A percentile compares a stretch with the other conserved stretches of the same genome.
Conservation (phyloP, 2,329 filamentous ascomycete genomes). For the Monosporascus sp. region DNA sequence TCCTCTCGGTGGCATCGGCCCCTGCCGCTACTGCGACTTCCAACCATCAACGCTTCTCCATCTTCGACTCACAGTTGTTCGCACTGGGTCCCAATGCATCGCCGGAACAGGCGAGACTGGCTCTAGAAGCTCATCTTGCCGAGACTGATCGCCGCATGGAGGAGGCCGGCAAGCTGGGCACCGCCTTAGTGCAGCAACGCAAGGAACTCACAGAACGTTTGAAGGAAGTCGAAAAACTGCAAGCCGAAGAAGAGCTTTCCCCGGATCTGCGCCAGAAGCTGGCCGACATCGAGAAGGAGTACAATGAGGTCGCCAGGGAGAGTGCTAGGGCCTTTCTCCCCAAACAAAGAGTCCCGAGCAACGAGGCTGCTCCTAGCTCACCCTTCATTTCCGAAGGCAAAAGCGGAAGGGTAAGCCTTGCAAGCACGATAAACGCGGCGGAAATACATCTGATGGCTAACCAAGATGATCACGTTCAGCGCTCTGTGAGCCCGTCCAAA, state of each 20-base stretch:
- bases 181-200: constrained; percentile 79
- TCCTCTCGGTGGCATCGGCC: constrained; percentile 41
- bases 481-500: constrained; percentile 66
- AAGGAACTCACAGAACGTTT: constrained; percentile 76
- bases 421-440: background rate
- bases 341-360: constrained; percentile 74
- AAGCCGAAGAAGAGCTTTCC: constrained; percentile 71
- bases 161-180: constrained; percentile 81
- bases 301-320: constrained; percentile 87
- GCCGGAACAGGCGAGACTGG: constrained; percentile 79
- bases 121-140: constrained; percentile 82
- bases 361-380: constrained; percentile 49
- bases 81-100: constrained; percentile 71
- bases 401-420: constrained; percentile 43
- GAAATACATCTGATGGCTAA: constrained; percentile 5
- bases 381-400: constrained; percentile 49
- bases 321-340: constrained; percentile 82
- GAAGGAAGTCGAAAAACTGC: constrained; percentile 74
- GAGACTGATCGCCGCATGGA: constrained; percentile 90
- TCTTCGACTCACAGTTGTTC: constrained; percentile 77
- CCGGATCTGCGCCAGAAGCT: constrained; percentile 79
- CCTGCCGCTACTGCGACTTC: constrained; percentile 21
- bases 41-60: constrained; percentile 66
- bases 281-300: constrained; percentile 85
- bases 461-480: constrained; percentile 36